Base-by-base conservation (phyloP, 371 early-diverging fungal species). In the Funneliformis caledonium region DNA sequence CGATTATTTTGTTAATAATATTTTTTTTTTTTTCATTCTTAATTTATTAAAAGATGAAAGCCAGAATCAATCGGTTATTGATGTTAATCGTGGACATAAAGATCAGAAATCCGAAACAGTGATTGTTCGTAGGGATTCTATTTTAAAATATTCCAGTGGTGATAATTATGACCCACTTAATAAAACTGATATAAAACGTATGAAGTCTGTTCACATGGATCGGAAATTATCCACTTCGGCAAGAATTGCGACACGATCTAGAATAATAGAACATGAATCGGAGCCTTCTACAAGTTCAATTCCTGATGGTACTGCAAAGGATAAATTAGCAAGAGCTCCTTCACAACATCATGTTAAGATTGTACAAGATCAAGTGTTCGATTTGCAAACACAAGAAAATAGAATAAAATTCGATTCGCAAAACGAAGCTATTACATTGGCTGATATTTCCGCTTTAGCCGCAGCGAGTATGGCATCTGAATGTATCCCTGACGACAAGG, bases 121-220 rank as follows among this genome's bases (percentile, higher is more conserved):
- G 45, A 81, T 86, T 56, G 48, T 72, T 7, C 81, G 85, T 72
- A 85, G 84, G 52, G 87, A 85, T 65, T 85, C 87, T 2, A 77
- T 85, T 0, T 86, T 86, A 64, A 86, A 86, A 61, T 84, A 84
- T 76, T 84, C 86, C 0, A 81, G 84, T 14, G 88, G 87, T 31
- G 88, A 88, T 37, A 83, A 81, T n/a, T 84, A 84, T 52, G 87
- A 88, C 78, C 81, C 85, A 1, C 87, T 89, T 60, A 83, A 89
- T 48, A 79, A 88, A 12, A 87, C 87, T 37, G 92, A 92, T 78
- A 89, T 92, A 59, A 90, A 89, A 81, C 89, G 91, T 19, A 88
- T 90, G 81, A 90, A 90, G 77, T 91, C 92, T 16, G 89, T 88
- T 0, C 89, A 89, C 26, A 82, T 89, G 82, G 88, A 88, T 47